Conservation (phyloP, 2,329 filamentous ascomycete species). For the Colletotrichum orchidophilum region DNA sequence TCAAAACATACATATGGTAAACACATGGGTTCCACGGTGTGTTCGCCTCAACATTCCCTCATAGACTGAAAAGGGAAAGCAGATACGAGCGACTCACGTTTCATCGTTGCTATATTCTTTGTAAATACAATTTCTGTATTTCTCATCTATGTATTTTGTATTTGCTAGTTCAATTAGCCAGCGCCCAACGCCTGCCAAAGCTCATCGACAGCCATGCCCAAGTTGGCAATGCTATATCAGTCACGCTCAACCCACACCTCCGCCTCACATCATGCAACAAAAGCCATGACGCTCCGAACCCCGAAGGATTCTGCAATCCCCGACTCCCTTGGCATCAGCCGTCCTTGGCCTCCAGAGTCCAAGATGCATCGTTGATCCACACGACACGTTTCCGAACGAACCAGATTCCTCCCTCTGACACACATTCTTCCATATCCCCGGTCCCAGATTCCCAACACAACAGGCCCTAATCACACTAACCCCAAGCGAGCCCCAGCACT, state of each 20-base stretch:
- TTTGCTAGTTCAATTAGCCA: background rate
- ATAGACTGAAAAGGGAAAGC: too few species aligned
- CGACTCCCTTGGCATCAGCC: background rate
- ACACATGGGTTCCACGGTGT: too few species aligned
- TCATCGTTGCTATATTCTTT: background rate
- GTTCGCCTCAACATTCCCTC: too few species aligned
- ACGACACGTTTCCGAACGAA: conserved; percentile 16
- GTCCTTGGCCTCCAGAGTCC: background rate
- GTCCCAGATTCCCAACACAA: conserved; percentile 12
- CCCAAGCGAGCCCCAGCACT: conserved; percentile 22
- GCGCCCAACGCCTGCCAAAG: background rate
- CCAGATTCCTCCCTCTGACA: conserved; percentile 5
- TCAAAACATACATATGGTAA: too few species aligned
- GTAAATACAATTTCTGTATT: too few species aligned
- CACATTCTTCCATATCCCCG: conserved; percentile 2
- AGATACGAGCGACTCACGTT: background rate
- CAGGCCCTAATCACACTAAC: background rate
- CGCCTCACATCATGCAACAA: background rate
- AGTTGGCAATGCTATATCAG: background rate
- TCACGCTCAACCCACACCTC: background rate
- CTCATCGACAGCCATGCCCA: background rate
- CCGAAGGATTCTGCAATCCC: background rate
- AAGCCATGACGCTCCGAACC: background rate
- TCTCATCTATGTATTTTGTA: background rate
- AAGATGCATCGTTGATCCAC: background rate